phyloP scores from a whole-genome alignment of 495 filamentous ascomycete genomes.

The Letharia lupina region DNA sequence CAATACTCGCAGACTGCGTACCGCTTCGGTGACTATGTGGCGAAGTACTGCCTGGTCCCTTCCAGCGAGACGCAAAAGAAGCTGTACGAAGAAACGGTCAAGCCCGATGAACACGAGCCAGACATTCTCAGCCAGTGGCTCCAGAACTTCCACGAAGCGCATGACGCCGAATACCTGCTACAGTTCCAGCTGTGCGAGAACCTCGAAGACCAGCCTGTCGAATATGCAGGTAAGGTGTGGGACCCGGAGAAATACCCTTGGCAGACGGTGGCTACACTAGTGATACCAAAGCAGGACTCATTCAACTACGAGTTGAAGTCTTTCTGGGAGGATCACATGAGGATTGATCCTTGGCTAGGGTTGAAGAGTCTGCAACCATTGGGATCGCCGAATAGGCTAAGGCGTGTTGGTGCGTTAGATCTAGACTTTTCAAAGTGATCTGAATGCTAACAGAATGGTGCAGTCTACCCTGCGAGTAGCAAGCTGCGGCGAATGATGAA shows the following conservation, averaged over 20 bases:
- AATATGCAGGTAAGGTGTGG: slow-evolving; percentile 42
- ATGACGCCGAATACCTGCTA: slow-evolving; percentile 42
- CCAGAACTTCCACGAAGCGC: slow-evolving; percentile 34
- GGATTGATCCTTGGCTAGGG: slow-evolving; percentile 39
- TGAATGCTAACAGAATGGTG: slow-evolving; percentile 6
- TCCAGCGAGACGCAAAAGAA: slow-evolving; percentile 35
- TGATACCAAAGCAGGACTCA: slow-evolving; percentile 39
- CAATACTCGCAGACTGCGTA: slow-evolving; percentile 43
- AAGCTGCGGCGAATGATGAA: slow-evolving; percentile 32
- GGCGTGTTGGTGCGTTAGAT: slow-evolving; percentile 31
- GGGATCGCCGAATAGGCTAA: slow-evolving; percentile 37
- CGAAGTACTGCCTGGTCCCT: slow-evolving; percentile 41
- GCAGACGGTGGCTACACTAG: slow-evolving; percentile 38
- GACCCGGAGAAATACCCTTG: slow-evolving; percentile 42
- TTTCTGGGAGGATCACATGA: slow-evolving; percentile 43
- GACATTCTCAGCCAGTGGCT: slow-evolving; percentile 39
- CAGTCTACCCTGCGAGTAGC: slow-evolving; percentile 33
- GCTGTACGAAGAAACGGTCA: slow-evolving; percentile 34
- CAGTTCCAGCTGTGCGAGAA: slow-evolving; percentile 40
- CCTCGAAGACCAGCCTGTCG: slow-evolving; percentile 41
- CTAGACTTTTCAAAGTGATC: not conserved
- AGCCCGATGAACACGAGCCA: slow-evolving; percentile 29
- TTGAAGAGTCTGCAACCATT: slow-evolving; percentile 38
- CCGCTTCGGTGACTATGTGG: slow-evolving; percentile 41
- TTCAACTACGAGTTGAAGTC: slow-evolving; percentile 35